A percentile compares a stretch with the other conserved stretches of the same genome.
These are phyloP conservation scores for Kodamaea suecica DNA, from an alignment of 1,139 yeast genomes.

Conservation along the genomic window DNA sequence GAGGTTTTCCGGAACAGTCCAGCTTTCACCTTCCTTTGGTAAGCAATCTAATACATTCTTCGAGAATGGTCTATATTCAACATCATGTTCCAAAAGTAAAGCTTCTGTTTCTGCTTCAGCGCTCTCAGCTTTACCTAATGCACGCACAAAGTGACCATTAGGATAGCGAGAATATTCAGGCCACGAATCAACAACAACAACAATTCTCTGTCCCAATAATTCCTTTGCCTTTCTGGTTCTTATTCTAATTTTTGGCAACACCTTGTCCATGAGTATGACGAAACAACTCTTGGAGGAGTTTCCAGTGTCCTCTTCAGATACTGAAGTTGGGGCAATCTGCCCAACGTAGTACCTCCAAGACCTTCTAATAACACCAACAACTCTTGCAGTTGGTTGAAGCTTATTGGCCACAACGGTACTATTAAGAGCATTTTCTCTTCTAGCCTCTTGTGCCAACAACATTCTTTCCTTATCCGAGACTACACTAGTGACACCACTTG, in stretches of 20 bases:
- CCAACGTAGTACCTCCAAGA: slow-evolving; percentile 98
- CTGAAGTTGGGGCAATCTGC: slow-evolving; percentile 80
- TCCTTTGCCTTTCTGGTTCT: slow-evolving; percentile 84
- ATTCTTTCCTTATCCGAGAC: slow-evolving; percentile 76
- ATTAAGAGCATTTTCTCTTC: slow-evolving; percentile 44
- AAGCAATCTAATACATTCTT: slow-evolving; percentile 88
- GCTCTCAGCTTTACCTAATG: slow-evolving; percentile 85
- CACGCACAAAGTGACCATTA: slow-evolving; percentile 90
- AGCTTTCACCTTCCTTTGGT: slow-evolving; percentile 88
- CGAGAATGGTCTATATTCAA: slow-evolving; percentile 93
- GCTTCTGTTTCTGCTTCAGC: slow-evolving; percentile 98
- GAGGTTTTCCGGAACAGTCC: slow-evolving; percentile 76
- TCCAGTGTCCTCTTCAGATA: slow-evolving; percentile 59
- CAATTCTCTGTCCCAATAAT: slow-evolving; percentile 81
- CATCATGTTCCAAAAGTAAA: slow-evolving; percentile 87
- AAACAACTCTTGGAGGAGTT: slow-evolving; percentile 74
- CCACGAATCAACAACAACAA: slow-evolving; percentile 93
- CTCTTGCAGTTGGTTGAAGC: slow-evolving; percentile 85
- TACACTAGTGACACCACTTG: slow-evolving; percentile 24
- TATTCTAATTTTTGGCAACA: slow-evolving; percentile 83
- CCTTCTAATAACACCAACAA: slow-evolving; percentile 85
- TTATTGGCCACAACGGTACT: slow-evolving; percentile 21
- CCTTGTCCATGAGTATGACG: slow-evolving; percentile 83
- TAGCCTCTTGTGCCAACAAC: slow-evolving; percentile 74
- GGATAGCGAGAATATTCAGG: slow-evolving; percentile 80